Evolutionary conservation across 768 basidiomycete species (phyloP).

Genomic region (Pleurotus cornucopiae): DNA sequence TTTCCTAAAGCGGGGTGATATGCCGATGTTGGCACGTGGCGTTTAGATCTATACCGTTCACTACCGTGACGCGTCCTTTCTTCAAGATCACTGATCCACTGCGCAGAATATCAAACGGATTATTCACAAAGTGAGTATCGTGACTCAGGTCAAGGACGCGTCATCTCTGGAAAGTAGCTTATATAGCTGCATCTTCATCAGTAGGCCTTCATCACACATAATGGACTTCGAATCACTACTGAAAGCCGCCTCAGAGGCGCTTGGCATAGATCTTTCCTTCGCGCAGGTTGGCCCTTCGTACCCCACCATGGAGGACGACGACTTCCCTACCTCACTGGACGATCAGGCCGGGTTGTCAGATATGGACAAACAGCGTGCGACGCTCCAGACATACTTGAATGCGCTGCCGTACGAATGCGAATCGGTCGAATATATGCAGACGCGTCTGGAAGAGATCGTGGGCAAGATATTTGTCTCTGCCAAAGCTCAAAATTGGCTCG

Average conservation of each 20-base stretch:
- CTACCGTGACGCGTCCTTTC: too few relatives aligned
- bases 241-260: neutral
- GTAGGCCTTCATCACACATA: neutral
- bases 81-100: neutral
- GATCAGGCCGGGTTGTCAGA: slow-evolving; percentile 34
- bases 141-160: slow-evolving; percentile 2
- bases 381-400: slow-evolving; percentile 63
- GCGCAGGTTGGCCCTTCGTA: slow-evolving; percentile 4
- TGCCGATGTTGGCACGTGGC: neutral
- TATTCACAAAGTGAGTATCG: slow-evolving; percentile 1
- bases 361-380: slow-evolving; percentile 53
- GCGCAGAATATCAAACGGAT: neutral
- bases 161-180: neutral
- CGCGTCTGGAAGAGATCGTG: slow-evolving; percentile 64
- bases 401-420: slow-evolving; percentile 74
- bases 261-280: slow-evolving; percentile 5
- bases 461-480: slow-evolving; percentile 66
- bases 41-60: neutral
- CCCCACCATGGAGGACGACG: slow-evolving; percentile 52
- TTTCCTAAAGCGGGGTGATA: neutral
- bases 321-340: slow-evolving; percentile 34
- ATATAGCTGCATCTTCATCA: neutral
- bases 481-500: slow-evolving; percentile 72
- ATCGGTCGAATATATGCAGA: slow-evolving; percentile 65
- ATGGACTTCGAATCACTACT: slow-evolving; percentile 5